phyloP scores from a whole-genome alignment of 1,284 basidiomycete species.

The Ustilago esculenta region DNA sequence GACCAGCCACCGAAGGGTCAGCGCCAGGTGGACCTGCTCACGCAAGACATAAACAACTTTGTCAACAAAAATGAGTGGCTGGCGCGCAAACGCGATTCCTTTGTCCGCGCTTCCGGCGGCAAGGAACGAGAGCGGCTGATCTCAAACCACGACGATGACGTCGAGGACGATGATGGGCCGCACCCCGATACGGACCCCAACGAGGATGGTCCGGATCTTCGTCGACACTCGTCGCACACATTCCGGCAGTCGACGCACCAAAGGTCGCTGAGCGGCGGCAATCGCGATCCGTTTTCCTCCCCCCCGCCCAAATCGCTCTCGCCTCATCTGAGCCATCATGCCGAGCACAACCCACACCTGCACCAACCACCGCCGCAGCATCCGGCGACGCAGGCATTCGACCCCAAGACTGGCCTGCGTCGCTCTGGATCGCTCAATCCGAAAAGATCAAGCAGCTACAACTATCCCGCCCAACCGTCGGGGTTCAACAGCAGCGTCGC shows the following conservation, averaged over 20 bases:
- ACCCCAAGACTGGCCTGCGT: slow-evolving; percentile 2
- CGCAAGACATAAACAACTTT: slow-evolving; percentile 45
- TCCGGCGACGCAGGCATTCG: background rate
- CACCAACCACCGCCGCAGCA: slow-evolving; percentile 40
- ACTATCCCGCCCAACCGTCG: slow-evolving; percentile 7
- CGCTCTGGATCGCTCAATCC: slow-evolving; percentile 31
- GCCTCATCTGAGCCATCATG: background rate
- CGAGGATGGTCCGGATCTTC: slow-evolving; percentile 5
- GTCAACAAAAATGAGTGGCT: slow-evolving; percentile 57
- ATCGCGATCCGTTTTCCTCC: slow-evolving; percentile 25
- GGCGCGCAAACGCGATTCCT: slow-evolving; percentile 30
- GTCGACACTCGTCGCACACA: background rate
- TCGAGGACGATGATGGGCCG: slow-evolving; percentile 17
- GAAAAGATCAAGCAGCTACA: slow-evolving; percentile 24
- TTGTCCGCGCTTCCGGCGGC: slow-evolving; percentile 18
- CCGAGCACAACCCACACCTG: slow-evolving; percentile 19
- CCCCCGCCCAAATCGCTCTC: slow-evolving; percentile 7
- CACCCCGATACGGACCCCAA: slow-evolving; percentile 37
- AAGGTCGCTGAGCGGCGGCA: background rate
- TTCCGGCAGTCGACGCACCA: background rate
- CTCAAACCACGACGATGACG: background rate
- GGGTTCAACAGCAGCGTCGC: background rate
- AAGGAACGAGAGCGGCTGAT: slow-evolving; percentile 22
- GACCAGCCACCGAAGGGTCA: slow-evolving; percentile 47
- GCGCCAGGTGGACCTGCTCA: slow-evolving; percentile 46